Evolutionary conservation across 805 yeast genomes (phyloP), one percentile per base, ranked within the genome.

Genomic region (Brettanomyces nanus): DNA sequence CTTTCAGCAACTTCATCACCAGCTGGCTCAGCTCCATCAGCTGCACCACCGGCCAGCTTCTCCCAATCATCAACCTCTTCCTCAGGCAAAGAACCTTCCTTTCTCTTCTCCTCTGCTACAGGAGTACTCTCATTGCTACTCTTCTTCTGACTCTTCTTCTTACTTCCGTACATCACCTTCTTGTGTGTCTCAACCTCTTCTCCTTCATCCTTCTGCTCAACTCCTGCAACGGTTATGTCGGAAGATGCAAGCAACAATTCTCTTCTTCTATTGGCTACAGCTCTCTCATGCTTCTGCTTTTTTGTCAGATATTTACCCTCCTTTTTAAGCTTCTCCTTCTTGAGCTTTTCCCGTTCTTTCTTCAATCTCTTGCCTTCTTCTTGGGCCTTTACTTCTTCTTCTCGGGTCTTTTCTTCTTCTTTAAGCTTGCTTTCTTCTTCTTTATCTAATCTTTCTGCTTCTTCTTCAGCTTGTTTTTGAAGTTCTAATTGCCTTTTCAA

Each of bases 291-390:
- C 64, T 84, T 86, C 70, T 92, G 98, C 58, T 89, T 90, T 68
- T 85, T 92, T 42, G 96, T 84, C 56, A 92, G 66, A 39, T 80
- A 77, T 58, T 92, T 92, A 55, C 99, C 99, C 64, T 90, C 97
- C 26, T 96, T 92, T 65, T 85, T 85, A 59, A 92, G 76, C 65
- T 85, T 90, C 53, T 92, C 98, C 48, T 75, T 81, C 69, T 83
- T 87, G 42, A 73, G 72, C 63, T 73, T 82, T 54, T 90, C 97
- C 58, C 77, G 84, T 62, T 92, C 98, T 53, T 79, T 85, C 74
- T 84, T 90, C 10, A 68, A 70, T 49, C 63, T 68, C 39, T 71
- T 75, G 28, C 74, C 77, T 48, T 75, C 89, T 45, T 71, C 73
- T 40, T 68, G 68, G 39, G 65, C 75, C 19, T 62, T 84, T 53